phyloP scores from a whole-genome alignment of 495 filamentous ascomycete species.

The Penicillium subrubescens region DNA sequence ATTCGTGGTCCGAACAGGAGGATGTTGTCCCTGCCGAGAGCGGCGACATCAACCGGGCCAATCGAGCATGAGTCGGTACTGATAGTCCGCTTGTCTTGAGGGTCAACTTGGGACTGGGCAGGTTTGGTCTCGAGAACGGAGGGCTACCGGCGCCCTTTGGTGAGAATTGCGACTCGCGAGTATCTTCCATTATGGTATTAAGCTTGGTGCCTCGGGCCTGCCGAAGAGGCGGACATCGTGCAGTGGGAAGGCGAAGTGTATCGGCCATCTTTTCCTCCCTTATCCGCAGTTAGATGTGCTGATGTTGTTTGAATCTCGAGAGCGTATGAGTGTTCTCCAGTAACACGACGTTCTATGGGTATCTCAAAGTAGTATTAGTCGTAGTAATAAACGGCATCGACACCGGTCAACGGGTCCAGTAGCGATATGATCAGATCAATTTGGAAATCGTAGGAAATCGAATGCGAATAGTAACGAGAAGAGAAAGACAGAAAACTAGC shows the following conservation, averaged over 20 bases:
- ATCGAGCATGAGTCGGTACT: conserved; percentile 31
- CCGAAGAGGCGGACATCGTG: conserved; percentile 60
- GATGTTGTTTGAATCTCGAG: conserved; percentile 19
- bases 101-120: conserved; percentile 38
- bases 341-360: conserved; percentile 36
- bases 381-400: conserved; percentile 23
- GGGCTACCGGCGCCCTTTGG: conserved; percentile 18
- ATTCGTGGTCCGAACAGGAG: conserved; percentile 49
- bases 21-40: conserved; percentile 41
- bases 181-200: conserved; percentile 89
- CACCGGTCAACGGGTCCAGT: conserved; percentile 48
- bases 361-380: conserved; percentile 29
- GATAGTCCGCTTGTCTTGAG: conserved; percentile 41
- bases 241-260: conserved; percentile 60
- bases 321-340: conserved; percentile 19
- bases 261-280: conserved; percentile 58
- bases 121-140: conserved; percentile 7
- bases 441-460: conserved; percentile 10
- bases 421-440: conserved; percentile 2
- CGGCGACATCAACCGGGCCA: conserved; percentile 38
- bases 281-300: too few species aligned
- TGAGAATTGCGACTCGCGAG: conserved; percentile 34
- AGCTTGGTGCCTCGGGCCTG: conserved; percentile 71
- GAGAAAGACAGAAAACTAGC: conserved; percentile 25
- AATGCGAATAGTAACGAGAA: conserved; percentile 12